A percentile compares a stretch with the other conserved stretches of the same genome.
Evolutionary conservation across 371 early-diverging fungal genomes (phyloP).

Genomic region (Saksenaea vasiformis): DNA sequence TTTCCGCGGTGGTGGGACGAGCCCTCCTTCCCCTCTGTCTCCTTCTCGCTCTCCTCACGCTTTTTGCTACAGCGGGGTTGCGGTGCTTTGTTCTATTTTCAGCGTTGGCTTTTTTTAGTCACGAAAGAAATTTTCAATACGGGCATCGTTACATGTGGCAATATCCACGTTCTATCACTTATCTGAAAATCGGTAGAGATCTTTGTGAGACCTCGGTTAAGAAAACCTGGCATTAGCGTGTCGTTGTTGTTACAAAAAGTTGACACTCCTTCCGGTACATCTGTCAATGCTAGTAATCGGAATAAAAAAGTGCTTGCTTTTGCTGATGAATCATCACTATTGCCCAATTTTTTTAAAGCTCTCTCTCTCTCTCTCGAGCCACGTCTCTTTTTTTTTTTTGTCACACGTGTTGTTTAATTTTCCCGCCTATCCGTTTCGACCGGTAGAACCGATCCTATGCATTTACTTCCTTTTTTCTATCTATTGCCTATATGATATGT

Average conservation of each 20-base stretch:
- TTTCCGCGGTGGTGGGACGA: not conserved
- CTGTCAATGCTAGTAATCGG: not conserved
- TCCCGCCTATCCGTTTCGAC: not conserved
- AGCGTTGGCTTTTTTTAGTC: not conserved
- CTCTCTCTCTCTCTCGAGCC: not conserved
- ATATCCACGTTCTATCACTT: slow-evolving; percentile 1
- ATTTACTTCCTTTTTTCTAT: not conserved
- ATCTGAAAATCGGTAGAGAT: not conserved
- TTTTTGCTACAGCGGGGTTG: not conserved
- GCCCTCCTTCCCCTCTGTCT: not conserved
- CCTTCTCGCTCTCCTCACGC: not conserved
- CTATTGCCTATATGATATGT: no score
- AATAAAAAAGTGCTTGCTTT: not conserved
- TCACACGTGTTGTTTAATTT: not conserved
- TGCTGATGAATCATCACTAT: not conserved
- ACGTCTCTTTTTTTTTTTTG: not conserved
- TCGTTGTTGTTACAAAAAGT: no score
- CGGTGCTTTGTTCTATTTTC: slow-evolving; percentile 5
- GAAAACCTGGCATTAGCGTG: no score
- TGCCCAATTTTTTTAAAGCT: no score
- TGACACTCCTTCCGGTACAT: no score
- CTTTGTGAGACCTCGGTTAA: not conserved
- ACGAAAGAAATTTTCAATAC: slow-evolving; percentile 2
- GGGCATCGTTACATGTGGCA: slow-evolving; percentile 4
- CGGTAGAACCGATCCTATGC: not conserved